Base-by-base conservation (phyloP, 352 stramenopile genomes). In the Phytopythium delawarense region DNA sequence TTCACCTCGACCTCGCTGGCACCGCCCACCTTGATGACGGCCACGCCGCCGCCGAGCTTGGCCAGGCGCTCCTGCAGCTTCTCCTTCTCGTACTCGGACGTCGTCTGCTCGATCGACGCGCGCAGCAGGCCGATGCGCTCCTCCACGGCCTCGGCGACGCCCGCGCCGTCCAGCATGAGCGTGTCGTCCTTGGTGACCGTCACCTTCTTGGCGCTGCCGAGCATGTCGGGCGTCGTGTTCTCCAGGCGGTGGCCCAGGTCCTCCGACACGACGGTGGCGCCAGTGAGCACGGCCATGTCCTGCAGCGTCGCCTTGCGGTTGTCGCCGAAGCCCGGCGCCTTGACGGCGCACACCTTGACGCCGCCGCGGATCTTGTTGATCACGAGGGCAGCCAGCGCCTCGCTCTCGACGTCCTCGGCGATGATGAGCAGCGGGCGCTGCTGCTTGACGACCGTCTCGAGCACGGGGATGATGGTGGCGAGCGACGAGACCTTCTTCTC, bases 41-140 rank as follows among this genome's bases (percentile, higher is more conserved):
- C 98, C 53, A 99, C 96, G 71, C 98, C 98, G 68, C 98, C 98
- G 66, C 92, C 95, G 46, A 99, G 85, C 87, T 99, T 99, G 66
- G 98, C 98, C 20, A 99, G 88, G 74, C 98, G 94, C 78, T 99
- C 98, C 84, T 99, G 96, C 61, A 99, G 93, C 91, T 99, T 99
- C 84, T 99, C 98, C 78, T 98, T 98, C 80, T 99, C 98, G 74
- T 99, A 99, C 42, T 99, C 97, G 53, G 88, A 98, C 67, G 98
- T 98, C 59, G 97, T 99, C 57, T 71, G 77, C 8, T 98, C 92
- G 66, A 99, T 99, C 57, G 91, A 96, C 53, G 88, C 81, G 61
- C 96, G 88, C 62, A 99, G 96, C 46, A 99, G 74, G 60, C 98
- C 94, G 74, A 92, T 97, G 59, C 98, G 92, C 72, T 99, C 97